Percentiles rank a stretch among this genome's conserved stretches.
Evolutionary conservation across 768 basidiomycete genomes (phyloP).

Genomic region (Xerocomus potaroensis): DNA sequence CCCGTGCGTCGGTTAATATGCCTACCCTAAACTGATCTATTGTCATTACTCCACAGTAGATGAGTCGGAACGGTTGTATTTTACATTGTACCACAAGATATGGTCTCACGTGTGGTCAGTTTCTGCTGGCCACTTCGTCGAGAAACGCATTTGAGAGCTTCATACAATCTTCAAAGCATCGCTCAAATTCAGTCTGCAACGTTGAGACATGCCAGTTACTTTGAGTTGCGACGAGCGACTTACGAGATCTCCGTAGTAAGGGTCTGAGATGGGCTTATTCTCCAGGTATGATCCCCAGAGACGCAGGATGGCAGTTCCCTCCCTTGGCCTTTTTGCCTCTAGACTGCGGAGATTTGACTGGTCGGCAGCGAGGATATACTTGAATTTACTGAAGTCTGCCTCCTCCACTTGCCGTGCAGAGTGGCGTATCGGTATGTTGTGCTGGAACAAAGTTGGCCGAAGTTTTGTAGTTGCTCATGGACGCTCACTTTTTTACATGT

Average conservation of each 20-base stretch:
- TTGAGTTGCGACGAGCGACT: constrained; percentile 18
- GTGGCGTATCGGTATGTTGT: constrained; percentile 67
- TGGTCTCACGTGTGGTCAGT: constrained; percentile 4
- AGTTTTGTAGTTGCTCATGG: neutral
- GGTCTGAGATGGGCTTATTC: constrained; percentile 70
- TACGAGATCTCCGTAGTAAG: constrained; percentile 75
- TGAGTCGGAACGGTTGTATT: constrained; percentile 4
- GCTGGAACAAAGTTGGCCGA: constrained; percentile 39
- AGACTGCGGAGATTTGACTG: constrained; percentile 66
- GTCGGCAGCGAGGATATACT: constrained; percentile 86
- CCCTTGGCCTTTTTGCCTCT: constrained; percentile 45
- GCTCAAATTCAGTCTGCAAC: constrained; percentile 61
- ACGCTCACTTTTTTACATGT: constrained; percentile 63
- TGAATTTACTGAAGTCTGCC: constrained; percentile 72
- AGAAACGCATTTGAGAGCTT: constrained; percentile 74
- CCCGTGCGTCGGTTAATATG: constrained; percentile 81
- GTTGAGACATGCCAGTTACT: constrained; percentile 1
- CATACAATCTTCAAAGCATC: constrained; percentile 73
- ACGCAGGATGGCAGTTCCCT: constrained; percentile 58
- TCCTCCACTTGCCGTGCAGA: constrained; percentile 56
- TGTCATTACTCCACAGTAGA: neutral
- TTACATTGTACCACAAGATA: constrained; percentile 4
- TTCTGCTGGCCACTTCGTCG: constrained; percentile 50
- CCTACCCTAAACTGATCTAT: constrained; percentile 55
- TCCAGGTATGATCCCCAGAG: constrained; percentile 83